Evolutionary conservation across 257 asterid species (phyloP), one percentile per base, ranked within the genome.

Genomic region (Scutellaria galericulata): DNA sequence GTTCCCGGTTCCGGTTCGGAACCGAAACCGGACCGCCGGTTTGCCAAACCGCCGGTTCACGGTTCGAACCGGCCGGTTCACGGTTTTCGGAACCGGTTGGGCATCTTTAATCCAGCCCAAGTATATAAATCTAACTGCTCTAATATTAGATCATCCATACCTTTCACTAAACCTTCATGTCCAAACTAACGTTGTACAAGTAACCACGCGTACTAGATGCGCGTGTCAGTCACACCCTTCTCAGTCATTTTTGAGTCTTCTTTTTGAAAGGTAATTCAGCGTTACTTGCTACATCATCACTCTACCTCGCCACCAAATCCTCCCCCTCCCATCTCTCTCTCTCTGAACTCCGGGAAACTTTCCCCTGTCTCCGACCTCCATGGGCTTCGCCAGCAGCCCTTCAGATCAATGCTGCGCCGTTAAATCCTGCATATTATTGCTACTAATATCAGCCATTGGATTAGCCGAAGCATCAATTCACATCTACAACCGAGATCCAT

Each of bases 381-480:
- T 87, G 95, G 90, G 81, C 79, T 68, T 79, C 89, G 82, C 80
- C 78, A 71, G 84, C 78, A 76, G 76, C 80, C 61, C 77, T 64
- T 58, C 79, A 54, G 84, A 53, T 78, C 82, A 75, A 56, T 77
- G 82, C 77, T 69, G 81, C 79, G 64, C 71, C 82, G 50, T 84
- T 84, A 70, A 64, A 72, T 62, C 74, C 20, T 68, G 75, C 57
- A 51, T 73, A 46, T 53, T 75, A n/a, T 59, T 69, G 42, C 20
- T 81, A 13, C 66, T 91, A 14, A 2, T 81, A 52, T 81, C 77
- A 22, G 77, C 86, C 77, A 79, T 82, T 73, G 82, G 84, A 87
- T 81, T 86, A 69, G 87, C 86, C 55, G 76, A 88, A 50, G 93
- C 98, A 46, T 90, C 99, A 51, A 80, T 92, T 75, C 99, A 95